Evolutionary conservation across 2,329 filamentous ascomycete species (phyloP).

Genomic region (Coniella vitis): DNA sequence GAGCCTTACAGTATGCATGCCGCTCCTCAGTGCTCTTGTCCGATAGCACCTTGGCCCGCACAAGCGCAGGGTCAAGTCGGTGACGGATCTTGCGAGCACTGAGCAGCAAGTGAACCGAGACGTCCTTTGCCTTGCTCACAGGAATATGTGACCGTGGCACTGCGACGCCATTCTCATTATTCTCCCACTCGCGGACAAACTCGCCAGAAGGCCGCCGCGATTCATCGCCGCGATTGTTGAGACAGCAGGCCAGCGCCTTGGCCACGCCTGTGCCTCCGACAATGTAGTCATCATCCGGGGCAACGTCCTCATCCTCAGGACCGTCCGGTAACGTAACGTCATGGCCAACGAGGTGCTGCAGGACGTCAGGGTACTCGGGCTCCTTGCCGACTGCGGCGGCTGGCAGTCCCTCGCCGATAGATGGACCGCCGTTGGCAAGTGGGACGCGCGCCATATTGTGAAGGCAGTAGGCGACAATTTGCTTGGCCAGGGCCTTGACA

Average conservation of each 20-base stretch:
- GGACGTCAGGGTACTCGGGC: slow-evolving; percentile 65
- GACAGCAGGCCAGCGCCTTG: slow-evolving; percentile 83
- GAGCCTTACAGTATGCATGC: slow-evolving; percentile 61
- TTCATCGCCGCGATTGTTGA: slow-evolving; percentile 71
- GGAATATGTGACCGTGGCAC: slow-evolving; percentile 34
- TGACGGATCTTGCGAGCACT: slow-evolving; percentile 84
- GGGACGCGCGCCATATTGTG: slow-evolving; percentile 81
- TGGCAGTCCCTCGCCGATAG: slow-evolving; percentile 33
- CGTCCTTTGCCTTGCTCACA: slow-evolving; percentile 71
- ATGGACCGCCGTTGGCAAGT: slow-evolving; percentile 43
- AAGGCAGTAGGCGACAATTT: slow-evolving; percentile 90
- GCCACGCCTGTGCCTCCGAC: slow-evolving; percentile 93
- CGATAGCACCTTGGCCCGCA: slow-evolving; percentile 61
- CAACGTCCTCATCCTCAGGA: slow-evolving; percentile 56
- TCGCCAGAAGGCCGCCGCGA: slow-evolving; percentile 47
- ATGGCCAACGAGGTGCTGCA: slow-evolving; percentile 80
- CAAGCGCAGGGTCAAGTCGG: slow-evolving; percentile 75
- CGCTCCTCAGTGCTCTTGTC: slow-evolving; percentile 52
- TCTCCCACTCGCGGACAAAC: slow-evolving; percentile 45
- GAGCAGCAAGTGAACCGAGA: slow-evolving; percentile 82
- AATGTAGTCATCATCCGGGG: slow-evolving; percentile 89
- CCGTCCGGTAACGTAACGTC: slow-evolving; percentile 43
- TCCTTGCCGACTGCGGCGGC: slow-evolving; percentile 17
- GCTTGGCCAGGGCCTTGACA: slow-evolving; percentile 84
- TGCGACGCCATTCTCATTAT: slow-evolving; percentile 45